Evolutionary conservation across 768 basidiomycete species (phyloP), one percentile per base, ranked within the genome.

Genomic region (Crassisporium funariophilum): DNA sequence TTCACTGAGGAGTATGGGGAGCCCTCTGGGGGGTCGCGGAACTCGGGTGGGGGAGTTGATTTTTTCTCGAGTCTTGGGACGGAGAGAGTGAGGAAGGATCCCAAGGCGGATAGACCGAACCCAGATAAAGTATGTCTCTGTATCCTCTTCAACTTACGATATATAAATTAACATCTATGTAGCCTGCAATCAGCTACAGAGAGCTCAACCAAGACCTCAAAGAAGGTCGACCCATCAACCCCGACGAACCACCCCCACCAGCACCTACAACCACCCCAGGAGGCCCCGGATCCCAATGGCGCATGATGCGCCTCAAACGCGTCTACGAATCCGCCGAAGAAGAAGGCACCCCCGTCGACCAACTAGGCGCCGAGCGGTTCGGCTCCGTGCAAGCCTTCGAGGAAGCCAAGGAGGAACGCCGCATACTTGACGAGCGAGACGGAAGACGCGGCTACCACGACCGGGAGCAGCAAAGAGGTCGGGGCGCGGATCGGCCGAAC

Each of bases 291-390:
- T 92, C 91, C 2, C 84, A 83, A 61, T 99, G 97, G 95, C 84
- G 97, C 12, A 98, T 98, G 97, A 93, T 91, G 85, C 92, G 94
- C 57, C 80, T 99, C 0, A 82, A 85, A 31, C 79, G 90, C 12
- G 86, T 92, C 1, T 95, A 91, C 60, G 95, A 98, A 63, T 79
- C 88, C 2, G 92, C 89, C 0, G 84, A 91, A 48, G 95, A 98
- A 59, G 92, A 95, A 64, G 79, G 81, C 4, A 68, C 74, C 4
- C 61, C 83, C 0, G 62, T 91, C 9, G 86, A 91, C 54, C 80
- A 93, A 48, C 79, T 98, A 22, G 95, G 88, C 0, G 54, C 90
- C 10, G 95, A 98, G 49, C 81, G 94, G 4, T 98, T 97, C 58
- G 92, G 89, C 4, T 83, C 82, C 2, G 65, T 95, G 17, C 81